These are phyloP conservation scores for Globisporangium takayamanum DNA, from an alignment of 352 stramenopile species.

Conservation along the genomic window DNA sequence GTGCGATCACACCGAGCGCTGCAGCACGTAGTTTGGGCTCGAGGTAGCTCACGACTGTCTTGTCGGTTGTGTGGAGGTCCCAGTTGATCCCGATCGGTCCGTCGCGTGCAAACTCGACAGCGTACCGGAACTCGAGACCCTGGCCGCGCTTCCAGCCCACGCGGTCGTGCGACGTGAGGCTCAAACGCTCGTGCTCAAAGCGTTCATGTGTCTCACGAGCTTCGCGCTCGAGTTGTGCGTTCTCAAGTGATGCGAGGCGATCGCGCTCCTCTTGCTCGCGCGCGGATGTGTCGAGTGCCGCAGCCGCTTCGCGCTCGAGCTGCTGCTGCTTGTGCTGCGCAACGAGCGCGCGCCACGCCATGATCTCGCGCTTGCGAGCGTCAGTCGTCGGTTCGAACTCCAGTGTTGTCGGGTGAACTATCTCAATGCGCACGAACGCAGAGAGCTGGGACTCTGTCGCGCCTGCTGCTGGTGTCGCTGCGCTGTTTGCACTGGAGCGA, in stretches of 20 bases:
- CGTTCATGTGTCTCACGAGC: conserved; percentile 27
- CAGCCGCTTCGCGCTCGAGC: conserved; percentile 25
- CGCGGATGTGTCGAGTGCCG: conserved; percentile 24
- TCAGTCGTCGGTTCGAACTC: conserved; percentile 37
- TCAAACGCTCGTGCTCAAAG: conserved; percentile 39
- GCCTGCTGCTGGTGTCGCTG: neutral
- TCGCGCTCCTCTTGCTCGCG: conserved; percentile 32
- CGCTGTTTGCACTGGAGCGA: neutral
- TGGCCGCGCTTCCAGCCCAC: conserved; percentile 30
- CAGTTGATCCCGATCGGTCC: conserved; percentile 67
- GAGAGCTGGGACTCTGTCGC: conserved; percentile 30
- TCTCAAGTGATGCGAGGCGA: conserved; percentile 22
- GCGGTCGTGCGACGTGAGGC: conserved; percentile 45
- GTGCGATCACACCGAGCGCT: conserved; percentile 39
- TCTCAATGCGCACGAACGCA: conserved; percentile 58
- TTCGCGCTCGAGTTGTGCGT: conserved; percentile 25
- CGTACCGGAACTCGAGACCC: conserved; percentile 61
- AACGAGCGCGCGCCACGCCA: conserved; percentile 25
- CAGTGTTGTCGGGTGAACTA: conserved; percentile 39
- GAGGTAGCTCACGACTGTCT: conserved; percentile 51
- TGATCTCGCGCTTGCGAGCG: conserved; percentile 24
- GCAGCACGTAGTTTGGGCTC: conserved; percentile 42
- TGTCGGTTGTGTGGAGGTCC: conserved; percentile 45
- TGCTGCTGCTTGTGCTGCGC: conserved; percentile 21
- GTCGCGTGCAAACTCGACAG: conserved; percentile 43